Conservation (phyloP, 2,329 filamentous ascomycete species). For the Nakataea oryzae region DNA sequence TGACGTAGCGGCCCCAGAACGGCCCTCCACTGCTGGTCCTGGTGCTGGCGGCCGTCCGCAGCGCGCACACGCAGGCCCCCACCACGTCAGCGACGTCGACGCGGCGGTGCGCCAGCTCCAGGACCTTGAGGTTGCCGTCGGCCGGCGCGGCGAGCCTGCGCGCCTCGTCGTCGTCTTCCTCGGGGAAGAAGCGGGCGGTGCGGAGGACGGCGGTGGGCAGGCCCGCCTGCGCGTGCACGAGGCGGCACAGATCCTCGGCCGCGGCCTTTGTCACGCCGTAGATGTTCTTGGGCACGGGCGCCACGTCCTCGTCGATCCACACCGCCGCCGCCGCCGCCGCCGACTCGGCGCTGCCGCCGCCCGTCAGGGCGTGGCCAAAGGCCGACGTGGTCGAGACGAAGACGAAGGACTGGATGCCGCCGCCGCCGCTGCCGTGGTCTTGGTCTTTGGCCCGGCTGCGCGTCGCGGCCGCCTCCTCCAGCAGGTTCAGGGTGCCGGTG, state of each 20-base stretch:
- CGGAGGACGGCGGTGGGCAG: slow-evolving; percentile 32
- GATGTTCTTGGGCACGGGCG: slow-evolving; percentile 33
- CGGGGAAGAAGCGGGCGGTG: slow-evolving; percentile 36
- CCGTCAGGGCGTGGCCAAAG: slow-evolving; percentile 26
- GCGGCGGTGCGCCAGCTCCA: slow-evolving; percentile 34
- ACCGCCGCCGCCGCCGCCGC: no score
- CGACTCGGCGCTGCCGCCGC: slow-evolving; percentile 23
- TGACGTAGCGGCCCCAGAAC: slow-evolving; percentile 29
- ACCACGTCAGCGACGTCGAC: slow-evolving; percentile 33
- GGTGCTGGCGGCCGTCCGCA: slow-evolving; percentile 20
- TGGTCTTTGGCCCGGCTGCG: no score
- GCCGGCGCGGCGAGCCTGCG: slow-evolving; percentile 5
- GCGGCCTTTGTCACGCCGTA: slow-evolving; percentile 37
- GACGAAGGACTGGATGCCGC: slow-evolving; percentile 26
- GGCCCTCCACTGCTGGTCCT: background rate
- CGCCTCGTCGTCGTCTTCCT: slow-evolving; percentile 3
- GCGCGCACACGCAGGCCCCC: slow-evolving; percentile 25
- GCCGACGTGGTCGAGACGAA: slow-evolving; percentile 36
- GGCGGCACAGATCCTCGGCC: slow-evolving; percentile 34
- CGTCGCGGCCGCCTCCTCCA: slow-evolving; percentile 24
- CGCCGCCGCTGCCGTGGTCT: background rate
- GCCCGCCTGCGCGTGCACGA: slow-evolving; percentile 25
- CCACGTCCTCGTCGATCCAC: slow-evolving; percentile 32
- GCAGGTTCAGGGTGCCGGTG: slow-evolving; percentile 28
- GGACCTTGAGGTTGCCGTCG: slow-evolving; percentile 34